Conservation (phyloP, 2,329 filamentous ascomycete genomes). For the Exserohilum turcica region DNA sequence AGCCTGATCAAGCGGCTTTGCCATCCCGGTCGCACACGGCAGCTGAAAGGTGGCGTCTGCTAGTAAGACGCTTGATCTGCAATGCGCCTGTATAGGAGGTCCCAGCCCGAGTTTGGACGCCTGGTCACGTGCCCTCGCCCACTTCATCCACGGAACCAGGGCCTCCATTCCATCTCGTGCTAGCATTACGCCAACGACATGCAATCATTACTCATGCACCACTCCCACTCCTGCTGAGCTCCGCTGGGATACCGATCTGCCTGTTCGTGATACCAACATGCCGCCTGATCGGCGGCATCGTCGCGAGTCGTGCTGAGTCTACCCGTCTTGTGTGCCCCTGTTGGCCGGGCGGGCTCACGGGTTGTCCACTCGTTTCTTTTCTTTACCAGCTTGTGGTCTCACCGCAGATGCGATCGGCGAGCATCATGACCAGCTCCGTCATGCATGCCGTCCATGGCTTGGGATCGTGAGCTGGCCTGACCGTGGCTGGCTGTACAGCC, state of each 20-base stretch:
- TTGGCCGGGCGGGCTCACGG: not conserved
- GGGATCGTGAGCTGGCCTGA: constrained; percentile 5
- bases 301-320: too few species aligned
- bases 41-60: too few species aligned
- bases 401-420: not conserved
- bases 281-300: not conserved
- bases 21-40: not conserved
- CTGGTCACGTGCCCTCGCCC: constrained; percentile 2
- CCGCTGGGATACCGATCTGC: constrained; percentile 11
- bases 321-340: not conserved
- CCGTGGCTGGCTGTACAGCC: not conserved
- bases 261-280: not conserved
- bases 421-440: constrained; percentile 1
- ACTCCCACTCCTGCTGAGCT: not conserved
- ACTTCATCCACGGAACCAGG: constrained; percentile 2
- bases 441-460: not conserved
- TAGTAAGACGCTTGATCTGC: too few species aligned
- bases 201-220: not conserved
- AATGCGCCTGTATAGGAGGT: too few species aligned
- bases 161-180: not conserved
- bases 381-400: constrained; percentile 1
- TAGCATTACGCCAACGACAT: not conserved
- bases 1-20: constrained; percentile 4
- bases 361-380: constrained; percentile 1
- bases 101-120: not conserved